Evolutionary conservation across 1,284 basidiomycete genomes (phyloP).

Genomic region (Stygiomarasmius scandens): DNA sequence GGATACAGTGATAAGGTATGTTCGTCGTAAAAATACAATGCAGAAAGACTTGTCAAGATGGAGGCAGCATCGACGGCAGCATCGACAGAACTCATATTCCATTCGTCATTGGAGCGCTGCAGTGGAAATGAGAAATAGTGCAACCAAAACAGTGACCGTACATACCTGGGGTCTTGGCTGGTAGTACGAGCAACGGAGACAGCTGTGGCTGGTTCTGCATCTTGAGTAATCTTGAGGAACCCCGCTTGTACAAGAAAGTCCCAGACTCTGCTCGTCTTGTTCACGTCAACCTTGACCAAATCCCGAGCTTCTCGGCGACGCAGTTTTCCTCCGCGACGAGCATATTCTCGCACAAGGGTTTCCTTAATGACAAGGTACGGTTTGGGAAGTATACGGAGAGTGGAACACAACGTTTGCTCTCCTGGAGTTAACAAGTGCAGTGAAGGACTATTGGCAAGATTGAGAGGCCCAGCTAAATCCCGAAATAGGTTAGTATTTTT

Average conservation of each 20-base stretch:
- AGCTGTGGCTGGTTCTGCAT: slow-evolving; percentile 34
- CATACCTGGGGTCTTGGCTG: neutral
- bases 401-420: slow-evolving; percentile 88
- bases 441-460: slow-evolving; percentile 84
- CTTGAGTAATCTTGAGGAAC: slow-evolving; percentile 65
- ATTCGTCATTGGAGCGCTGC: neutral
- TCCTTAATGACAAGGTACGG: slow-evolving; percentile 94
- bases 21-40: neutral
- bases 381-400: slow-evolving; percentile 86
- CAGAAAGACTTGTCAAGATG: neutral
- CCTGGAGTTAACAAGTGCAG: slow-evolving; percentile 85
- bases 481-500: neutral
- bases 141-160: neutral
- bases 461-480: slow-evolving; percentile 71
- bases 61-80: neutral
- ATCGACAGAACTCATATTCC: neutral
- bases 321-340: slow-evolving; percentile 84
- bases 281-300: slow-evolving; percentile 89
- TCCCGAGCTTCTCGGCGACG: slow-evolving; percentile 85
- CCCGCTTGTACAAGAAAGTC: slow-evolving; percentile 84
- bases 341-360: slow-evolving; percentile 88
- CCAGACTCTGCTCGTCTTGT: slow-evolving; percentile 89
- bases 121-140: neutral
- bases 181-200: slow-evolving; percentile 25
- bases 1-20: neutral